Evolutionary conservation across 371 early-diverging fungal genomes (phyloP).

Genomic region (Rhizomucor pusillus): DNA sequence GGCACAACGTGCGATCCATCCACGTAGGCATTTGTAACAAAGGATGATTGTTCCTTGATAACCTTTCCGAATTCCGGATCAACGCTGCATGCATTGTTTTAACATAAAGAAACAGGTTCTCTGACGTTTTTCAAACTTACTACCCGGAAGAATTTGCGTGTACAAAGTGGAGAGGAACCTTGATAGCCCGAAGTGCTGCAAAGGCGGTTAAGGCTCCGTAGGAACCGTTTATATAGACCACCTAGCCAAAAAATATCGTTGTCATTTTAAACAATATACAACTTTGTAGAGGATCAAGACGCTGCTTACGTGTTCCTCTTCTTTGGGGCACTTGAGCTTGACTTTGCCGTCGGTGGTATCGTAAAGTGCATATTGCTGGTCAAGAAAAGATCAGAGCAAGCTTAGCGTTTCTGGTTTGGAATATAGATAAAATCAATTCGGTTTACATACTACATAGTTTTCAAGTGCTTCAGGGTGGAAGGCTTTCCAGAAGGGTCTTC

Average conservation of each 20-base stretch:
- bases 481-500: constrained; percentile 10
- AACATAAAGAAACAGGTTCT: background rate
- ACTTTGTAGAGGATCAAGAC: background rate
- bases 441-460: constrained; percentile 24
- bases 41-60: constrained; percentile 6
- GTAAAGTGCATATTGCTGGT: constrained; percentile 28
- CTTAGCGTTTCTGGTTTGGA: too few species aligned
- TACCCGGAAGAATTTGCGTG: constrained; percentile 10
- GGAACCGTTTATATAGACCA: constrained; percentile 3
- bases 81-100: background rate
- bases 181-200: constrained; percentile 3
- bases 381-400: too few species aligned
- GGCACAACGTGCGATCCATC: constrained; percentile 38
- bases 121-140: background rate
- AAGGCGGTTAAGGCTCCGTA: constrained; percentile 7
- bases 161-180: constrained; percentile 14
- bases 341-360: constrained; percentile 35
- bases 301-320: constrained; percentile 34
- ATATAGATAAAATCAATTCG: background rate
- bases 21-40: constrained; percentile 11
- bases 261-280: background rate
- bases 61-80: constrained; percentile 1
- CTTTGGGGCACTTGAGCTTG: constrained; percentile 36
- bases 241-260: background rate
- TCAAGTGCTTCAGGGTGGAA: constrained; percentile 14